Evolutionary conservation across 2,329 filamentous ascomycete species (phyloP).

Genomic region (Penicillium sp.): DNA sequence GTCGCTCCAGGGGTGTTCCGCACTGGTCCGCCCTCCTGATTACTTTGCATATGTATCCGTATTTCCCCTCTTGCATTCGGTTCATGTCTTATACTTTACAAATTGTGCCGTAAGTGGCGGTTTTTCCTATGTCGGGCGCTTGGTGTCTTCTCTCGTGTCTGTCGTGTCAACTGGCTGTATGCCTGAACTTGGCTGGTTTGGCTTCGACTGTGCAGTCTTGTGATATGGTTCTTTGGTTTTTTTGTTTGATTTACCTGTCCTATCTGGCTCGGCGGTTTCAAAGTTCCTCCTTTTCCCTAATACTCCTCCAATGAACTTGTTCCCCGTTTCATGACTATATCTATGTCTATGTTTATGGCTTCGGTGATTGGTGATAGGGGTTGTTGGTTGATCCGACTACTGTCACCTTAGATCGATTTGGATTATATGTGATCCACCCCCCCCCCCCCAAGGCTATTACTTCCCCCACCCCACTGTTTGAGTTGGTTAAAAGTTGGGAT

Average conservation of each 20-base stretch:
- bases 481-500: neutral
- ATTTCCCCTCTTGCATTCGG: slow-evolving; percentile 21
- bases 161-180: neutral
- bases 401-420: neutral
- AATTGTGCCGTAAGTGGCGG: slow-evolving; percentile 20
- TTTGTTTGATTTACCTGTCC: neutral
- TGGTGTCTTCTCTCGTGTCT: slow-evolving; percentile 8
- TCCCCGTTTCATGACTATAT: slow-evolving; percentile 1
- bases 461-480: neutral
- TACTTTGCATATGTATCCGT: slow-evolving; percentile 6
- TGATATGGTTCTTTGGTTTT: neutral
- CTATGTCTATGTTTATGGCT: neutral
- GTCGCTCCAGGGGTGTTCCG: neutral
- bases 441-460: neutral
- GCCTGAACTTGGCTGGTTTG: neutral
- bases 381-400: neutral
- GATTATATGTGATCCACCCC: neutral
- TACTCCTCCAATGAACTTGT: slow-evolving; percentile 13
- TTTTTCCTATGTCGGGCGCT: slow-evolving; percentile 19
- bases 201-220: neutral
- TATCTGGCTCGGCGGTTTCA: slow-evolving; percentile 1
- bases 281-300: slow-evolving; percentile 6
- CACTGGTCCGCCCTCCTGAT: neutral
- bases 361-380: neutral
- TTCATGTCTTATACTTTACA: slow-evolving; percentile 26